Evolutionary conservation across 495 filamentous ascomycete genomes (phyloP), one percentile per base, ranked within the genome.

Genomic region (Echria macrotheca): DNA sequence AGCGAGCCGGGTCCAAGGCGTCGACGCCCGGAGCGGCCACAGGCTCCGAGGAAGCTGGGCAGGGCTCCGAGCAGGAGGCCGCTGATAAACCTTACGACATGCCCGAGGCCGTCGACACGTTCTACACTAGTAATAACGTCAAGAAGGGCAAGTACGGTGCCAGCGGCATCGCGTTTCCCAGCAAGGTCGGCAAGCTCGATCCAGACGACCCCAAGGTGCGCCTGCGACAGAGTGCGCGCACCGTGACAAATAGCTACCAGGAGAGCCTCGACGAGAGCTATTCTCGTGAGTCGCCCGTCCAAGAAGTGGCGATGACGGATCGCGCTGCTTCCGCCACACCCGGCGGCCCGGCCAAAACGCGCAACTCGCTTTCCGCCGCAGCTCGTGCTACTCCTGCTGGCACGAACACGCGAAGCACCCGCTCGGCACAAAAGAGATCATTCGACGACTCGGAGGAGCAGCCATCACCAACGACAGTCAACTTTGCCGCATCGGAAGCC

Each of bases 391-490:
- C 59, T 2, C 57, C 63, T 1, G 49, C 47, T 7, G 50, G 54
- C 9, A 39, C 61, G 26, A 53, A 62, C 18, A 58, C 58, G 12
- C 59, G 61, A n/a, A 66, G 54, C 55, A 68, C 63, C 12, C 61
- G 65, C 19, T 63, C 63, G 10, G 60, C 71, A 37, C 66, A 67
- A 35, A 76, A 74, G 60, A 55, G 70, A 43, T 59, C 69, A 5
- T 60, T 70, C 63, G 71, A 74, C 40, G 71, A 74, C 5, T 39
- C 69, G n/a, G 71, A 73, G 25, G 66, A 69, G 23, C 61, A 67
- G 54, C 54, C 65, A 24, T 76, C 73, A 9, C 71, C 73, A 5
- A 72, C 61, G n/a, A 57, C 61, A n/a, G 50, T 57, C n/a, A 63
- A 62, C 55, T 72, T 72, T 53, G 59, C 58, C 26, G 57, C 59